Percentiles rank a stretch among this genome's conserved stretches.
Conservation (phyloP, 495 filamentous ascomycete genomes). For the Daldinia caldariorum region DNA sequence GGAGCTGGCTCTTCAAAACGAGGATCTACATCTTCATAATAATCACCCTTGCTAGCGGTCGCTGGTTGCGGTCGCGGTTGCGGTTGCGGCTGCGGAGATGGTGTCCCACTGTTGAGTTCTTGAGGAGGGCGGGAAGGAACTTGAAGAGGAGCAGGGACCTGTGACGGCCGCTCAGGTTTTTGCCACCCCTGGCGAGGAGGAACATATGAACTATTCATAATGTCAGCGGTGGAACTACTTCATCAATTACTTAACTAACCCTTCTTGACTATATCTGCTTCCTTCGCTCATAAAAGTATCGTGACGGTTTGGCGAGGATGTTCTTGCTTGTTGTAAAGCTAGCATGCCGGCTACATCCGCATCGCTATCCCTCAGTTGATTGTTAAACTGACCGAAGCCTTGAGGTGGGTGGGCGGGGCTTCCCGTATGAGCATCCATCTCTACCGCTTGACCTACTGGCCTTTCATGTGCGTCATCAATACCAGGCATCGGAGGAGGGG, state of each 20-base stretch:
- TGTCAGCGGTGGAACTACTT: constrained; percentile 19
- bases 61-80: constrained; percentile 36
- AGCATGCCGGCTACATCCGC: constrained; percentile 74
- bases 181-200: constrained; percentile 71
- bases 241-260: constrained; percentile 65
- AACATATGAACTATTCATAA: constrained; percentile 64
- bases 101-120: constrained; percentile 53
- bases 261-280: constrained; percentile 75
- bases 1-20: constrained; percentile 69
- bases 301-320: constrained; percentile 50
- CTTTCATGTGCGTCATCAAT: constrained; percentile 52
- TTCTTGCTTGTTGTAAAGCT: constrained; percentile 69
- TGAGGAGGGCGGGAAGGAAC: constrained; percentile 51
- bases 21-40: constrained; percentile 96
- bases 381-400: constrained; percentile 58
- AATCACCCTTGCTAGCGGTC: constrained; percentile 62
- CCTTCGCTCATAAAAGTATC: constrained; percentile 65
- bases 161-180: constrained; percentile 55
- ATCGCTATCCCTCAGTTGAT: constrained; percentile 70
- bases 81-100: constrained; percentile 43
- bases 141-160: constrained; percentile 51
- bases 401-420: constrained; percentile 57
- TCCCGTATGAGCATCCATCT: constrained; percentile 78
- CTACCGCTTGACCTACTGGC: constrained; percentile 76
- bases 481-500: constrained; percentile 71